Evolutionary conservation across 1,284 basidiomycete species (phyloP), one percentile per base, ranked within the genome.

Genomic region (Rhizoctonia solani): DNA sequence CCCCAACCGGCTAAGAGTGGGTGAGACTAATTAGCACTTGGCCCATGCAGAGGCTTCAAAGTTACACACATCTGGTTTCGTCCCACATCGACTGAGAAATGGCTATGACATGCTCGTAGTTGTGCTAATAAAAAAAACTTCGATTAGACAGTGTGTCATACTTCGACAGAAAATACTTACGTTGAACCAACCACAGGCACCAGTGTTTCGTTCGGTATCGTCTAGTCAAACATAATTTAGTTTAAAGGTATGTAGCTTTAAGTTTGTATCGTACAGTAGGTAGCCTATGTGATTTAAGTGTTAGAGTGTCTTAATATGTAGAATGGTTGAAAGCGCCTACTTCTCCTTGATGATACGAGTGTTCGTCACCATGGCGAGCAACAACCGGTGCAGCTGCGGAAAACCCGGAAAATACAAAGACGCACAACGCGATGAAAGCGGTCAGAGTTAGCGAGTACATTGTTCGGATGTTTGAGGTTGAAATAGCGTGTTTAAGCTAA

Each of bases 361-460:
- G 5, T 32, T 11, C 16, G 37, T 16, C 11, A n/a, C 27, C 13
- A 21, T 41, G 54, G 13, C 4, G 4, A 16, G 14, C 19, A 14
- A 23, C 29, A 19, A 19, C 11, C 4, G 23, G 23, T 4, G 25
- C 23, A 8, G 37, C 23, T 16, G 19, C 5, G 9, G 34, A 19
- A 29, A n/a, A 5, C 5, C 39, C 39, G 0, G 27, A 8, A n/a
- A 44, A 27, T 1, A 23, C 54, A 32, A 56, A 23, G 14, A 9
- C 11, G 25, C 21, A 56, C 16, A 16, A 14, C 9, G 39, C 25
- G 27, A 44, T 39, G 39, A n/a, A n/a, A n/a, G n/a, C n/a, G n/a
- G n/a, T n/a, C n/a, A n/a, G n/a, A n/a, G n/a, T n/a, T n/a, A 56
- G 39, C 23, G 54, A 19, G 16, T 56, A 44, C 54, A 56, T 56